Evolutionary conservation across 2,329 filamentous ascomycete genomes (phyloP), one percentile per base, ranked within the genome.

Genomic region (Neopestalotiopsis sp.): DNA sequence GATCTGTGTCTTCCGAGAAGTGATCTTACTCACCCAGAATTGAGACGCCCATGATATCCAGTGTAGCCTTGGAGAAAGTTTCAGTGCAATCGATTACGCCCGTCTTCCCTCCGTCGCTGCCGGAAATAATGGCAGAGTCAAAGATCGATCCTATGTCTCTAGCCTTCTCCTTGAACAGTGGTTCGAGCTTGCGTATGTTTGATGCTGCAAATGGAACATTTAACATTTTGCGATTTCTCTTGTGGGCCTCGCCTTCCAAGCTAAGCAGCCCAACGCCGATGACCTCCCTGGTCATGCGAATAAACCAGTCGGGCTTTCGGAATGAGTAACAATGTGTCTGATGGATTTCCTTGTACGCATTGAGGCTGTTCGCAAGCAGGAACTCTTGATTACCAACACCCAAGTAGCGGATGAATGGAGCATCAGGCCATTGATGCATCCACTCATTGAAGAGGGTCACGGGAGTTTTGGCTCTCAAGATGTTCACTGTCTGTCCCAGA

Each of bases 241-340:
- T 76, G 63, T 83, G 81, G 59, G 76, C 72, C 10, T 78, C 78
- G 17, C 78, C 79, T 61, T 82, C 79, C 6, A 77, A 72, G 42
- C 81, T 79, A 2, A 79, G 74, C 3, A 83, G 71, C 0, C 81
- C 81, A 3, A 71, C 66, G 4, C 76, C 76, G 5, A 72, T 68
- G 30, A 77, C 70, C 38, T 74, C 71, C 14, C 70, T 73, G 1
- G 74, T 70, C 30, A 79, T 71, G 5, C 75, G 72, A n/a, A 64
- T 68, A 61, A 75, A 78, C 12, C 24, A 24, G 10, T 68, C 61
- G 24, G 42, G 20, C 17, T 63, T 63, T 17, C 20, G 30, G n/a
- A 64, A 64, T 5, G 66, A 64, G n/a, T 63, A 64, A 65, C 74
- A 76, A 28, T 78, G 73, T 20, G 74, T 74, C 61, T 76, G 74